These are phyloP conservation scores for Colletotrichum sidae DNA, from an alignment of 2,329 filamentous ascomycete species.

Conservation along the genomic window DNA sequence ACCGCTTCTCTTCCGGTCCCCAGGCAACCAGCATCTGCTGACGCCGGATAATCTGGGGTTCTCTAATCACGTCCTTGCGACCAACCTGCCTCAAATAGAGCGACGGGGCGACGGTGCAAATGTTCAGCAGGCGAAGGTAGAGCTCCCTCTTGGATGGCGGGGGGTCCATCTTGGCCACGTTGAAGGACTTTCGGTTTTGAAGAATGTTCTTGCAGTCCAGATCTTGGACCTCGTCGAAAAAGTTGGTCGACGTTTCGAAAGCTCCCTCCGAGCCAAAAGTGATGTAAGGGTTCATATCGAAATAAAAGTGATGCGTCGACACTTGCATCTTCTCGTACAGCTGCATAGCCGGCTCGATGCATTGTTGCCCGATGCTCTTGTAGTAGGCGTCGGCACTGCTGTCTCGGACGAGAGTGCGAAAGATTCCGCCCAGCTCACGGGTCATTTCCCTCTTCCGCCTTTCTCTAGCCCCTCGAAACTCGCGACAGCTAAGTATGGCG, in stretches of 20 bases:
- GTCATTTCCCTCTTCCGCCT: constrained; percentile 43
- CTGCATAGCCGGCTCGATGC: constrained; percentile 50
- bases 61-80: constrained; percentile 47
- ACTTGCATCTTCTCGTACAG: constrained; percentile 53
- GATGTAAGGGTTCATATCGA: constrained; percentile 48
- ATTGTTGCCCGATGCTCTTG: constrained; percentile 41
- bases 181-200: constrained; percentile 51
- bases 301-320: constrained; percentile 52
- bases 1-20: constrained; percentile 48
- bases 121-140: constrained; percentile 45
- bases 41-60: constrained; percentile 48
- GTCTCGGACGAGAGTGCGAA: constrained; percentile 45
- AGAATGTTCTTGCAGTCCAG: constrained; percentile 52
- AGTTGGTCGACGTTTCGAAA: constrained; percentile 44
- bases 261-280: constrained; percentile 40
- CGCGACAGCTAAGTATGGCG: constrained; percentile 47
- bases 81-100: constrained; percentile 52
- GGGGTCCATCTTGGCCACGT: constrained; percentile 46
- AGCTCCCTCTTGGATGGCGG: constrained; percentile 46
- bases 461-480: constrained; percentile 43
- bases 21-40: constrained; percentile 54
- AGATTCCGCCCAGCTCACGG: constrained; percentile 42
- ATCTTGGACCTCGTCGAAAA: constrained; percentile 45
- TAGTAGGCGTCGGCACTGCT: constrained; percentile 41
- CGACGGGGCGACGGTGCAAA: constrained; percentile 50